Percentiles rank a stretch among this genome's conserved stretches.
Conservation (phyloP, 2,329 filamentous ascomycete species). For the Fusarium sp. region DNA sequence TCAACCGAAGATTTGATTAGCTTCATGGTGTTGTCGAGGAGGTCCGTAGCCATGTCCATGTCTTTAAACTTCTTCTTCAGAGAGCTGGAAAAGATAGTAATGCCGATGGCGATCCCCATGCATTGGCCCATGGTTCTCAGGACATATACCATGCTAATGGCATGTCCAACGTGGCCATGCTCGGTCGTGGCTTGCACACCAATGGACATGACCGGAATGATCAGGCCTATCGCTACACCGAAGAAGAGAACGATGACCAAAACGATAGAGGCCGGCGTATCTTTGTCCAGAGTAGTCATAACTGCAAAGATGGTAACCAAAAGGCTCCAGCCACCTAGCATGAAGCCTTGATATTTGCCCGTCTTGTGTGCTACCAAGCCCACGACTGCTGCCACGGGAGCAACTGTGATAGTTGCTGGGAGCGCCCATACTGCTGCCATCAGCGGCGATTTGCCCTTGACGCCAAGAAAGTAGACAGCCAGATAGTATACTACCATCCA, state of each 20-base stretch:
- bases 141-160: slow-evolving; percentile 42
- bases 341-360: slow-evolving; percentile 67
- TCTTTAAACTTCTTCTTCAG: slow-evolving; percentile 24
- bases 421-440: slow-evolving; percentile 59
- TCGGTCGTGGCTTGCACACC: slow-evolving; percentile 64
- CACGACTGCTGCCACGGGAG: slow-evolving; percentile 65
- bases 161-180: slow-evolving; percentile 35
- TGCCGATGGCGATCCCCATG: slow-evolving; percentile 43
- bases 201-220: slow-evolving; percentile 71
- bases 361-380: slow-evolving; percentile 64
- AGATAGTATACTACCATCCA: slow-evolving; percentile 46
- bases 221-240: slow-evolving; percentile 69
- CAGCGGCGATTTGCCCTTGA: slow-evolving; percentile 36
- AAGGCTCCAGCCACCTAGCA: slow-evolving; percentile 69
- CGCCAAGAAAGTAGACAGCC: slow-evolving; percentile 41
- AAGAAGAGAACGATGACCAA: slow-evolving; percentile 68
- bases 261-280: slow-evolving; percentile 63
- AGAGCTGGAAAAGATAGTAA: slow-evolving; percentile 40
- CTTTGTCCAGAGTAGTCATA: slow-evolving; percentile 57
- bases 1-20: slow-evolving; percentile 36
- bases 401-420: slow-evolving; percentile 69
- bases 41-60: slow-evolving; percentile 14
- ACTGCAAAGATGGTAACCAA: slow-evolving; percentile 66
- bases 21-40: slow-evolving; percentile 34
- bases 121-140: slow-evolving; percentile 43